Percentiles rank a stretch among this genome's conserved stretches.
Evolutionary conservation across 495 filamentous ascomycete genomes (phyloP).

Genomic region (Hyaloscypha bicolor): DNA sequence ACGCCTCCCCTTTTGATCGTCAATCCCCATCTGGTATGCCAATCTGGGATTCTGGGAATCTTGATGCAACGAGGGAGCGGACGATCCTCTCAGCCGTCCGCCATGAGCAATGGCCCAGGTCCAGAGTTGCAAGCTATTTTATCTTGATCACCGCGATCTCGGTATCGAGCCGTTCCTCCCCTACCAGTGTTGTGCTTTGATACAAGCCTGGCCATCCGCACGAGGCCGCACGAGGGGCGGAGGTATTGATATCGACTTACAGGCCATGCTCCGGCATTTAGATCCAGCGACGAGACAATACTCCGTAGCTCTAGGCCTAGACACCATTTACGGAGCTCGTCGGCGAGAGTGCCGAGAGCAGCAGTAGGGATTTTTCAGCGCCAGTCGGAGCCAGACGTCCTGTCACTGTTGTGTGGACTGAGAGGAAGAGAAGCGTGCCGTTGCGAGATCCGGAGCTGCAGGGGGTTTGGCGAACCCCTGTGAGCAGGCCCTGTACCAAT

Average conservation of each 20-base stretch:
- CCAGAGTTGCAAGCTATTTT: background rate
- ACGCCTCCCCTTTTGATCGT: conserved; percentile 7
- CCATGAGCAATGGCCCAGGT: background rate
- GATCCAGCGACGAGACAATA: background rate
- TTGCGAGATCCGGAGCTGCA: conserved; percentile 21
- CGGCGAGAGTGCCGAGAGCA: background rate
- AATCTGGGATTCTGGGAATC: conserved; percentile 3
- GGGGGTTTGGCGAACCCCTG: background rate
- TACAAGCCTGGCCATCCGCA: conserved; percentile 3
- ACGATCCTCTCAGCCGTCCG: background rate
- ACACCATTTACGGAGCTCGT: background rate
- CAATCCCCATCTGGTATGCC: background rate
- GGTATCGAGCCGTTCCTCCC: conserved; percentile 11
- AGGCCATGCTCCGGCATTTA: background rate
- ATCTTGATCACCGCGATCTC: conserved; percentile 16
- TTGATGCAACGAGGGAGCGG: conserved; percentile 7
- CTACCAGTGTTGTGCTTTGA: background rate
- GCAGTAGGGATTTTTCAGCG: background rate
- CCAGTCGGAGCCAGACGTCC: background rate
- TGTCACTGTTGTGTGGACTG: background rate
- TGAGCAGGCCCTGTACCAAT: conserved; percentile 9
- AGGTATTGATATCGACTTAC: background rate
- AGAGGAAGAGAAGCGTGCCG: conserved; percentile 13
- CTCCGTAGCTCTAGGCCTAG: conserved; percentile 1
- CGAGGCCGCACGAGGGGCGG: conserved; percentile 4